Percentiles rank a stretch among this genome's conserved stretches.
phyloP scores from a whole-genome alignment of 805 yeast species.

The Saccharomyces mikatae region DNA sequence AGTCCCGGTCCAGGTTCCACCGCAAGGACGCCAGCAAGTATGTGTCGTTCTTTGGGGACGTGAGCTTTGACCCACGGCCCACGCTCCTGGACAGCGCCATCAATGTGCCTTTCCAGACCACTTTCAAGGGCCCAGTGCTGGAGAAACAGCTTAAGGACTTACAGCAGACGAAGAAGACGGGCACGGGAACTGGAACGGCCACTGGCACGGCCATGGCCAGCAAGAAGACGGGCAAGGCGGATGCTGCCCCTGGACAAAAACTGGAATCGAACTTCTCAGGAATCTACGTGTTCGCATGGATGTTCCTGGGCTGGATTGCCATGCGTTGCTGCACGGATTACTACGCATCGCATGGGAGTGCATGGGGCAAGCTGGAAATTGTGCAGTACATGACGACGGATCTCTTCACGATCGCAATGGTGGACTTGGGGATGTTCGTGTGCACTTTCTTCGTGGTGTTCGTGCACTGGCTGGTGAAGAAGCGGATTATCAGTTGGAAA shows the following conservation, averaged over 20 bases:
- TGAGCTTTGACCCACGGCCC: conserved; percentile 37
- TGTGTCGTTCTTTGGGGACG: conserved; percentile 47
- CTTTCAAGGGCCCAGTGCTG: conserved; percentile 24
- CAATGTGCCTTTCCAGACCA: conserved; percentile 11
- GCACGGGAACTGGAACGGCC: neutral
- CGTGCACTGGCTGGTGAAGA: conserved; percentile 48
- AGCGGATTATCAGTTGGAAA: conserved; percentile 48
- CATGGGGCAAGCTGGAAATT: conserved; percentile 41
- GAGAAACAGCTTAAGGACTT: conserved; percentile 20
- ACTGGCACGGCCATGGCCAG: neutral
- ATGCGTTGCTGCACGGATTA: conserved; percentile 48
- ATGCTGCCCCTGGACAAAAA: conserved; percentile 1
- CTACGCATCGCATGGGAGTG: conserved; percentile 37
- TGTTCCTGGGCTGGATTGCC: conserved; percentile 49
- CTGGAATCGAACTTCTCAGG: conserved; percentile 51
- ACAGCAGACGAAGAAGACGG: conserved; percentile 7
- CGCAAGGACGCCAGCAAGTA: neutral
- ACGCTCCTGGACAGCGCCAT: conserved; percentile 44
- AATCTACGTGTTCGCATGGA: conserved; percentile 74
- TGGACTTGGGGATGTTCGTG: conserved; percentile 69
- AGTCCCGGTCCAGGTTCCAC: neutral
- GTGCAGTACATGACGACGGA: conserved; percentile 50
- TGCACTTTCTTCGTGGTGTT: conserved; percentile 51
- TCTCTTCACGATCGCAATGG: conserved; percentile 52
- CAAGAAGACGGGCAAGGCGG: neutral